These are phyloP conservation scores for Eucalyptus marginata DNA, from an alignment of 345 rosid species.

Conservation along the genomic window DNA sequence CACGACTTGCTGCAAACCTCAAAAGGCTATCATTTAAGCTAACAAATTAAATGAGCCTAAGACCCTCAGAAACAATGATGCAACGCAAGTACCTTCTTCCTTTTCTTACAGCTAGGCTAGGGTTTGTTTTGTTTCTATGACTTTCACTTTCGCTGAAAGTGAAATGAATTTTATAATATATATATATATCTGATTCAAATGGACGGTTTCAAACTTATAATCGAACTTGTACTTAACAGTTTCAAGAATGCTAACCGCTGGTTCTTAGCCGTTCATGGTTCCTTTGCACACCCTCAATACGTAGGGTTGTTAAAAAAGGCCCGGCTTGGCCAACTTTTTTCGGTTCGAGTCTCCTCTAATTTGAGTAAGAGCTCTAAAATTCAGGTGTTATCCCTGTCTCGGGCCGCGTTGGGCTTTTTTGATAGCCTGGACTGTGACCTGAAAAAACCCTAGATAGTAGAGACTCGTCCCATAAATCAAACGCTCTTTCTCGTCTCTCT, in stretches of 20 bases:
- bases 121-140: too few relatives aligned
- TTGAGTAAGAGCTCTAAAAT: not conserved
- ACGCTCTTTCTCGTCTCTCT: not conserved
- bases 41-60: not conserved
- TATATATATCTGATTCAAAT: rapidly evolving
- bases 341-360: not conserved
- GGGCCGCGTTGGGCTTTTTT: not conserved
- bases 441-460: not conserved
- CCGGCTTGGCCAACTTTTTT: not conserved
- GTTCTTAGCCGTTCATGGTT: not conserved
- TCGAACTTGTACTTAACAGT: not conserved
- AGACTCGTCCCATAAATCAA: too few relatives aligned
- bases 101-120: not conserved
- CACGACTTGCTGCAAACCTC: not conserved
- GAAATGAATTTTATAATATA: not conserved
- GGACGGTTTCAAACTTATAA: not conserved
- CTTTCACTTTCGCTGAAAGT: not conserved
- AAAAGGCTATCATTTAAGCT: not conserved
- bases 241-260: not conserved
- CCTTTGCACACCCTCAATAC: not conserved
- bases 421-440: not conserved
- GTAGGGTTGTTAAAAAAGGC: not conserved
- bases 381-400: not conserved
- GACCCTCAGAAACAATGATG: not conserved
- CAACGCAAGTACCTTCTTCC: not conserved